A percentile compares a stretch with the other conserved stretches of the same genome.
phyloP scores from a whole-genome alignment of 305 asterid species.

The Fraxinus platypoda region DNA sequence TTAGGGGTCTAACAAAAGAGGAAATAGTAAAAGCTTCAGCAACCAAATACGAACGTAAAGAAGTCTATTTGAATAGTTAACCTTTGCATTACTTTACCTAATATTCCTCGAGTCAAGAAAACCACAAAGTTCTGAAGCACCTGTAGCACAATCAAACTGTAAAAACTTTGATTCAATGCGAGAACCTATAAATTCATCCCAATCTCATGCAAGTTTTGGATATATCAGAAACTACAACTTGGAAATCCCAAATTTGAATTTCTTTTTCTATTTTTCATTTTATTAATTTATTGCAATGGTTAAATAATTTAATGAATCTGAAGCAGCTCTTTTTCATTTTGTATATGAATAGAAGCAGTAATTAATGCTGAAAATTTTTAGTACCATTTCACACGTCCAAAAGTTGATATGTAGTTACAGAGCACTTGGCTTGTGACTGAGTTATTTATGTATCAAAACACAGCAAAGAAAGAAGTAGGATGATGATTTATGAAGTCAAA shows the following conservation, averaged over 20 bases:
- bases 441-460: too few relatives aligned
- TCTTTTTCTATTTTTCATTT: neutral
- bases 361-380: too few relatives aligned
- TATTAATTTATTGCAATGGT: neutral
- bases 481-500: too few relatives aligned
- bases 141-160: slow-evolving; percentile 46
- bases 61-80: neutral
- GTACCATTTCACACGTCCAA: too few relatives aligned
- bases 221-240: neutral
- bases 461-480: too few relatives aligned
- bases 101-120: slow-evolving; percentile 79
- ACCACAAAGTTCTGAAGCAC: slow-evolving; percentile 67
- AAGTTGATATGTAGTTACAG: too few relatives aligned
- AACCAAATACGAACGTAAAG: neutral
- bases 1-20: neutral
- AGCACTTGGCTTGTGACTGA: too few relatives aligned
- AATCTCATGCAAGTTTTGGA: neutral
- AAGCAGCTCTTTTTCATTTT: too few relatives aligned
- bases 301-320: neutral
- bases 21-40: neutral
- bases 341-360: too few relatives aligned
- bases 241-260: neutral
- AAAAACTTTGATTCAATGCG: slow-evolving; percentile 10
- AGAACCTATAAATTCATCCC: neutral
- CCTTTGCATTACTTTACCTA: slow-evolving; percentile 39